Evolutionary conservation across 345 rosid species (phyloP).

Genomic region (Leavenworthia alabamica): DNA sequence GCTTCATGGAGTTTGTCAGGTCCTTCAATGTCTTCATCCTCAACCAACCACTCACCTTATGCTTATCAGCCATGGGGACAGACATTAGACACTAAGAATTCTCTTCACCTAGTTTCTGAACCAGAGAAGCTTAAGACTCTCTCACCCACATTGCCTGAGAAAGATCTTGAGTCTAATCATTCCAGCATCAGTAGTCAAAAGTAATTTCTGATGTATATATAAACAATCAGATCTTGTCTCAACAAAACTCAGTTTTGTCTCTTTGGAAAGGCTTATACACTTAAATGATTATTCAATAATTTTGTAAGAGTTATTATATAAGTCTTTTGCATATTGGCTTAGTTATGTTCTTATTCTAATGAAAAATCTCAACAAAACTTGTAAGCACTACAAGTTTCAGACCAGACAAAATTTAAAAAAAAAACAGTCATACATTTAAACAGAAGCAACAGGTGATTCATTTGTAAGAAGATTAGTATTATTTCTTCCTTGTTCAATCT

Average conservation of each 20-base stretch:
- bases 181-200: slow-evolving; percentile 4
- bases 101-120: slow-evolving; percentile 17
- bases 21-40: slow-evolving; percentile 16
- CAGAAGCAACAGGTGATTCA: slow-evolving; percentile 13
- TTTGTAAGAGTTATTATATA: too few relatives aligned
- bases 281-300: neutral
- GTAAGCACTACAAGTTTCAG: slow-evolving; percentile 21
- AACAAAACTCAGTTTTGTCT: neutral
- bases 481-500: slow-evolving; percentile 23
- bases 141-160: neutral
- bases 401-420: slow-evolving; percentile 1
- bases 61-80: slow-evolving; percentile 32
- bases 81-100: slow-evolving; percentile 20
- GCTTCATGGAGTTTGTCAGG: slow-evolving; percentile 25
- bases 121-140: slow-evolving; percentile 6
- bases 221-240: slow-evolving; percentile 1
- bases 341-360: too few relatives aligned
- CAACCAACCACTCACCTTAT: slow-evolving; percentile 14
- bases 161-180: slow-evolving; percentile 7
- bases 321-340: too few relatives aligned
- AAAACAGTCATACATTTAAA: slow-evolving; percentile 9
- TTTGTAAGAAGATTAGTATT: slow-evolving; percentile 16
- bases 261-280: neutral
- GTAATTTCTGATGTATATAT: slow-evolving; percentile 4
- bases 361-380: slow-evolving; percentile 1